Evolutionary conservation across 257 asterid genomes (phyloP), one percentile per base, ranked within the genome.

Genomic region (Fraxinus excelsior): DNA sequence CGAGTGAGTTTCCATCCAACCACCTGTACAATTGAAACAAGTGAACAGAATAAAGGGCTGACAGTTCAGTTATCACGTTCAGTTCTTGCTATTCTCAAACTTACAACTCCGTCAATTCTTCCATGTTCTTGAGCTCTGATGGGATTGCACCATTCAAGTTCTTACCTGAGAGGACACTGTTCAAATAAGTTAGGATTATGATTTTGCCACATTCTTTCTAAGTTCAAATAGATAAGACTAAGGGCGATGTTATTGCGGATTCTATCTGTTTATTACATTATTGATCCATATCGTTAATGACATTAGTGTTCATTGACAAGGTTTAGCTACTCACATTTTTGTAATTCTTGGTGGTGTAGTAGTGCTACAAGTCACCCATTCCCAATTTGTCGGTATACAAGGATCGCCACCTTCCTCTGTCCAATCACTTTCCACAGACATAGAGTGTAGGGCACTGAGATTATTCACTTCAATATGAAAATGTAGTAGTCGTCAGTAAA

Each of bases 311-410:
- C 37, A 68, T 69, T 32, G 67, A 71, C 31, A 64, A 58, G 67
- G 53, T 42, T 44, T 64, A 62, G 75, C 68, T 74, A 79, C 94
- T 90, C 87, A 93, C 99, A 95, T 91, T 85, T 88, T 93, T 78
- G 90, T 82, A 70, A 95, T 93, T 84, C 96, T 88, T 78, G 98
- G 98, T 34, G 97, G 96, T 68, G 78, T 25, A 29, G 87, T 78
- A 11, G 92, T 82, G 91, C 91, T 87, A 83, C 99, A 95, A 72
- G 82, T 67, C 80, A 95, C 89, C 98, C 99, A 95, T 58, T 84
- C 92, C 99, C 99, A 95, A 42, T 80, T 85, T 1, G 91, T 88
- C 1, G 98, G 97, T 14, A 88, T 31, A 79, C 99, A 95, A 76
- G 98, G 98, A 83, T 95, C 99, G 4, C 99, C 98, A 8, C 76